Percentiles rank a stretch among this genome's conserved stretches.
phyloP scores from a whole-genome alignment of 2,329 filamentous ascomycete species.

The Penicillium sp. region DNA sequence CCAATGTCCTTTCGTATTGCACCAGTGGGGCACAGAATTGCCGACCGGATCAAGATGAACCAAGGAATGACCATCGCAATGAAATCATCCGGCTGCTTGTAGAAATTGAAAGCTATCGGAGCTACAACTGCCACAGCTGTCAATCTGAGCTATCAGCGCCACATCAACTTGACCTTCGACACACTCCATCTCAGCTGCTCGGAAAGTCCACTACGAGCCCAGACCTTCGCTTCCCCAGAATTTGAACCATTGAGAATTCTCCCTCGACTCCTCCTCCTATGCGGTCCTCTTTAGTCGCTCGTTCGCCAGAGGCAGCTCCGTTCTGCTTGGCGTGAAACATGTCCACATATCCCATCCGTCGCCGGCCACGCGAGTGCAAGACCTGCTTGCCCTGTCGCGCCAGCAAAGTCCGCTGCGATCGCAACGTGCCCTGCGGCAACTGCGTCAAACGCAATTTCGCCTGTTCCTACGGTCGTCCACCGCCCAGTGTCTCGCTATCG shows the following conservation, averaged over 20 bases:
- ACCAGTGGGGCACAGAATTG: too few species aligned
- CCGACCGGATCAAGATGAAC: too few species aligned
- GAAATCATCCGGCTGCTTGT: too few species aligned
- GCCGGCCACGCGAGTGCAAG: conserved; percentile 39
- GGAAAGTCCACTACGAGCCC: not conserved
- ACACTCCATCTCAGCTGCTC: conserved; percentile 2
- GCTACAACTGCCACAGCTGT: too few species aligned
- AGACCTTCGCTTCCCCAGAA: conserved; percentile 3
- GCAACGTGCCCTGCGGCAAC: conserved; percentile 38
- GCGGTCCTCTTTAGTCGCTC: conserved; percentile 12
- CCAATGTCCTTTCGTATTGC: too few species aligned
- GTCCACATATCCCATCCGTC: conserved; percentile 34
- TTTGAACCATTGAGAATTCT: not conserved
- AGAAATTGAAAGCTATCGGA: too few species aligned
- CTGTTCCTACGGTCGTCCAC: conserved; percentile 34
- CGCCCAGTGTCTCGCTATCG: conserved; percentile 14
- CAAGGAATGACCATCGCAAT: too few species aligned
- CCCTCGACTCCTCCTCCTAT: conserved; percentile 5
- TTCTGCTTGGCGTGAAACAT: conserved; percentile 14
- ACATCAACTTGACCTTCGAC: conserved; percentile 5
- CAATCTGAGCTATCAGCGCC: conserved; percentile 4
- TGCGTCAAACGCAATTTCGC: conserved; percentile 40
- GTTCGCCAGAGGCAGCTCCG: conserved; percentile 14
- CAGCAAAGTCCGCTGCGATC: conserved; percentile 47
- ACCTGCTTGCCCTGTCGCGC: conserved; percentile 47